Conservation (phyloP, 139 green algal genomes). For the Chlorella sp. region DNA sequence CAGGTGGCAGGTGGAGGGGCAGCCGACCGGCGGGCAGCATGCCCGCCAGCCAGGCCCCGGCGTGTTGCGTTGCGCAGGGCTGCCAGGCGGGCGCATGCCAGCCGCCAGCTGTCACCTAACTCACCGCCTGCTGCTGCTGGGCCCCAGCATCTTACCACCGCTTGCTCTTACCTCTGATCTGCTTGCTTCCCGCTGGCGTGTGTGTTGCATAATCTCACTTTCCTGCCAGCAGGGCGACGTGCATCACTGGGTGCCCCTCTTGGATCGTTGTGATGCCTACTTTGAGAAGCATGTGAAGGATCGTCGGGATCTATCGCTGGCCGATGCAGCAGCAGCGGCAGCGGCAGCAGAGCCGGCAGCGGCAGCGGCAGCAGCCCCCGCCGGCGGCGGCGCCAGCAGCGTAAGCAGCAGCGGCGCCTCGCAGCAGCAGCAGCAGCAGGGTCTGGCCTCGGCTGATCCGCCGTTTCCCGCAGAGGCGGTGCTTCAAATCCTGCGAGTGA, state of each 20-base stretch:
- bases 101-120: no score
- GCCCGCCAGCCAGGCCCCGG: no score
- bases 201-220: no score
- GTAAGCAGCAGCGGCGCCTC: background rate
- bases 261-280: slow-evolving; percentile 89
- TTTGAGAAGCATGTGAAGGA: slow-evolving; percentile 73
- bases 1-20: no score
- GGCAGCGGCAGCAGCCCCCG: background rate
- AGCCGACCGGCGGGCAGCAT: no score
- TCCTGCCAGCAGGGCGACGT: slow-evolving; percentile 82
- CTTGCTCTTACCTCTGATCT: no score
- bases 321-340: background rate
- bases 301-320: slow-evolving; percentile 72
- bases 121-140: no score
- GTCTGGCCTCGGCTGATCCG: background rate
- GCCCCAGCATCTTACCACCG: no score
- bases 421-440: background rate
- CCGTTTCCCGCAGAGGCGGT: slow-evolving; percentile 68
- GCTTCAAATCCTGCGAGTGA: slow-evolving; percentile 78
- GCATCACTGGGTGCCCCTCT: slow-evolving; percentile 86
- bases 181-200: no score
- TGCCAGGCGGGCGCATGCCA: no score
- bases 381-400: background rate
- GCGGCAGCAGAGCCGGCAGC: background rate
- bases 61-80: no score